These are phyloP conservation scores for Rubroshorea leprosula DNA, from an alignment of 345 rosid genomes.

Conservation along the genomic window DNA sequence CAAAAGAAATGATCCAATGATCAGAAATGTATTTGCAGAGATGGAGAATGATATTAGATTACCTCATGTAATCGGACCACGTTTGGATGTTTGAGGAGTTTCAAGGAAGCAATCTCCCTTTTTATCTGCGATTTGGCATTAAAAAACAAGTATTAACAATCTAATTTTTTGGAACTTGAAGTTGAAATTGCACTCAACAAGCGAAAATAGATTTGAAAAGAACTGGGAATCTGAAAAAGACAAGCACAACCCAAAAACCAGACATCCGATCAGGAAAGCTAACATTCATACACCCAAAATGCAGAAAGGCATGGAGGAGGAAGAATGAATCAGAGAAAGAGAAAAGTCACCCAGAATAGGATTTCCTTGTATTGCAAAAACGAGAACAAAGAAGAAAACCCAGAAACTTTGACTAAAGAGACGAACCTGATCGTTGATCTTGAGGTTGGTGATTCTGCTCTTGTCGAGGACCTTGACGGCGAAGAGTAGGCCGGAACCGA, in stretches of 20 bases:
- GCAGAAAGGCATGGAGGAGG: too few species aligned
- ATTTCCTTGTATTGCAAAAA: too few species aligned
- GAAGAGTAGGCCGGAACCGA: slow-evolving; percentile 51
- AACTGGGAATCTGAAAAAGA: not conserved
- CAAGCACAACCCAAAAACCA: too few species aligned
- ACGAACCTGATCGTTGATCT: slow-evolving; percentile 71
- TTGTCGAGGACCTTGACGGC: slow-evolving; percentile 92
- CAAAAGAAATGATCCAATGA: too few species aligned
- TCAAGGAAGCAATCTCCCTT: slow-evolving; percentile 80
- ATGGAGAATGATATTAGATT: not conserved
- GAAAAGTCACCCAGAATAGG: too few species aligned
- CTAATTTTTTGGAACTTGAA: too few species aligned
- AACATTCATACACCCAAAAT: too few species aligned
- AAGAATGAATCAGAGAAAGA: too few species aligned
- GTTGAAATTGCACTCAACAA: too few species aligned
- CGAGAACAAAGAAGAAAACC: not conserved
- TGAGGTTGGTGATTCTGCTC: slow-evolving; percentile 56
- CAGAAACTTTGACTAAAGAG: not conserved
- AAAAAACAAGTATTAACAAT: not conserved
- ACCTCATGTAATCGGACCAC: slow-evolving; percentile 89
- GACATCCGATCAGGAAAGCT: too few species aligned
- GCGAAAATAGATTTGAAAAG: too few species aligned
- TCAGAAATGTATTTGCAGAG: too few species aligned
- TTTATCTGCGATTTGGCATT: slow-evolving; percentile 49
- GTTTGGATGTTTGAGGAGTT: slow-evolving; percentile 86